Conservation (phyloP, 2,329 filamentous ascomycete species). For the Fusarium sp. region DNA sequence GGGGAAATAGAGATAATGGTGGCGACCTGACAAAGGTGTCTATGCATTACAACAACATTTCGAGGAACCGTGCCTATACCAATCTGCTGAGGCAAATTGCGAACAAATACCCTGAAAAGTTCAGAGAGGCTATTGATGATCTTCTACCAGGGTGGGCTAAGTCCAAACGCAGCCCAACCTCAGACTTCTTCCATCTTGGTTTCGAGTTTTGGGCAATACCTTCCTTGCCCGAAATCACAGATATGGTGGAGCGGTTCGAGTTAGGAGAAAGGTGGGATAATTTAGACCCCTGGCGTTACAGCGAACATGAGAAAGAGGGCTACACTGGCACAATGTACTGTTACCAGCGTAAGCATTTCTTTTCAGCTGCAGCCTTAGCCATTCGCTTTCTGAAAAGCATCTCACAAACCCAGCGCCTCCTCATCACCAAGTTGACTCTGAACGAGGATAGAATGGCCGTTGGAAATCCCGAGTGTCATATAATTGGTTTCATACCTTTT, state of each 20-base stretch:
- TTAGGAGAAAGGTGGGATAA: fast-evolving
- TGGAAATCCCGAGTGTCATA: not conserved
- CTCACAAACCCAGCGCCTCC: not conserved
- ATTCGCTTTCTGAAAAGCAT: not conserved
- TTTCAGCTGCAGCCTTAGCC: constrained; percentile 1
- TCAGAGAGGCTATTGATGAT: not conserved
- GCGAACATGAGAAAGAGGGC: fast-evolving
- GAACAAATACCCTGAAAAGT: not conserved
- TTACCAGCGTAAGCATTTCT: not conserved
- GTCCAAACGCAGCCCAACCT: not conserved
- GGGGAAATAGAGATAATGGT: too few relatives aligned
- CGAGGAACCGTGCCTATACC: not conserved
- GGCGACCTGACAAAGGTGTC: too few relatives aligned
- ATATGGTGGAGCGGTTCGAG: not conserved
- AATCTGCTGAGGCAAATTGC: not conserved
- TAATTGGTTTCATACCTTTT: not conserved
- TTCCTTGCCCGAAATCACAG: not conserved
- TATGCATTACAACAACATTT: too few relatives aligned
- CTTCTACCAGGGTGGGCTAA: fast-evolving
- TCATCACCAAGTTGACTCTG: not conserved
- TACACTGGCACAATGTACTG: not conserved
- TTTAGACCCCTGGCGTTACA: not conserved
- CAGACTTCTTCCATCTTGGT: not conserved
- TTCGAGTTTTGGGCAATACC: constrained; percentile 1
- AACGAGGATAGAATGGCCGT: not conserved